Base-by-base conservation (phyloP, 768 basidiomycete genomes). In the Russula emetica region DNA sequence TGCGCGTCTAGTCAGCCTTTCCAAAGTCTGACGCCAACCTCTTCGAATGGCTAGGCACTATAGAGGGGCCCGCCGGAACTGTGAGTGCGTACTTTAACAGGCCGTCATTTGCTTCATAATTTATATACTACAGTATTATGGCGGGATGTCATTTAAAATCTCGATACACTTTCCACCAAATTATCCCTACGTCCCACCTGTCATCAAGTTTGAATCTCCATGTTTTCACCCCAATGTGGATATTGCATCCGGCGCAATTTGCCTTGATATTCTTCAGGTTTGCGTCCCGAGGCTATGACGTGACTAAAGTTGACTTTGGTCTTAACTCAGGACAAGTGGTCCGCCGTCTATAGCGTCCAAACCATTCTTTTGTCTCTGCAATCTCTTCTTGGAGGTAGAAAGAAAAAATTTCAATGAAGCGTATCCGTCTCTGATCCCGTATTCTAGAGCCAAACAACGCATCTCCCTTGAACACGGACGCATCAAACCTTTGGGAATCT, bases 201-300 rank as follows among this genome's bases (percentile, higher is more conserved):
- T 82, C 10, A 91, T 96, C 75, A 89, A 87, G 72, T 96, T 94
- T 69, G 90, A 92, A 57, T 86, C 92, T 5, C 90, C 91, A 7
- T 94, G 92, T 77, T 95, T 83, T 77, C 93, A 96, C 71, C 93
- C 94, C 9, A 95, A 95, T 70, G 90, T 95, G 40, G 92, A 94
- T 73, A 82, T 94, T 54, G 78, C 75, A 16, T 80, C 83, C 45
- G 90, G 90, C 42, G 82, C 86, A 24, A 92, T 93, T 67, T 94
- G 90, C 74, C 78, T 94, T 49, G 92, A 95, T 72, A 94, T 96
- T 70, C 76, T 95, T 52, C 90, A 94, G 81, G 90, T 85, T 62
- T 18, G 77, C 72, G 0, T 44, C 24, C 40, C 28, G 4, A 18
- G 42, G 26, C 28, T 32, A 55, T 20, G 47, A 24, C 63, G 42